These are phyloP conservation scores for Aspergillus homomorphus DNA, from an alignment of 495 filamentous ascomycete genomes.

Conservation along the genomic window DNA sequence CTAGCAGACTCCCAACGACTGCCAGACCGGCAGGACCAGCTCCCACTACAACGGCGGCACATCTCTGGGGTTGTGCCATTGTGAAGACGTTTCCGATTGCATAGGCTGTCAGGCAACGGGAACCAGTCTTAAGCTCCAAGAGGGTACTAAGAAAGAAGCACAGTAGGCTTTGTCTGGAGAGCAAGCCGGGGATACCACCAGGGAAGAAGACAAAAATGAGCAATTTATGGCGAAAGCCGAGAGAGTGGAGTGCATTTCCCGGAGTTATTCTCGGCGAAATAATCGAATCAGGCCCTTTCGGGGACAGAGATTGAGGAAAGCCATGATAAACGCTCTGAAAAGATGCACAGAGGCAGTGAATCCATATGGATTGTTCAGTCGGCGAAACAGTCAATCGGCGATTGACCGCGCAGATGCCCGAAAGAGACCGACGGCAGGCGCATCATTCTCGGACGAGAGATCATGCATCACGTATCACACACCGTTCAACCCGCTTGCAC, in stretches of 20 bases:
- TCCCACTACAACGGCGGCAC: conserved; percentile 54
- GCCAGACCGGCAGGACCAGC: conserved; percentile 56
- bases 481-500: too few relatives aligned
- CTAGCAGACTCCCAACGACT: conserved; percentile 55
- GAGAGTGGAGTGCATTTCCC: conserved; percentile 1
- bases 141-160: neutral
- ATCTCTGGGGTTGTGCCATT: conserved; percentile 38
- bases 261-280: conserved; percentile 22
- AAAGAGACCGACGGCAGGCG: neutral
- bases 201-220: conserved; percentile 7
- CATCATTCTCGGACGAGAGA: neutral
- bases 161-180: neutral
- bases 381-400: neutral
- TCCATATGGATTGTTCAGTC: neutral
- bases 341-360: neutral
- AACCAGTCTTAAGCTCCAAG: neutral
- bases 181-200: conserved; percentile 1
- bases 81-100: neutral
- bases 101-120: neutral
- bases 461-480: neutral
- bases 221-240: conserved; percentile 24
- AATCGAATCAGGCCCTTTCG: conserved; percentile 6
- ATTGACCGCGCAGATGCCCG: neutral
- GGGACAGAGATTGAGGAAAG: conserved; percentile 7
- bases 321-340: neutral